Base-by-base conservation (phyloP, 768 basidiomycete species). In the Suillus alpinus region DNA sequence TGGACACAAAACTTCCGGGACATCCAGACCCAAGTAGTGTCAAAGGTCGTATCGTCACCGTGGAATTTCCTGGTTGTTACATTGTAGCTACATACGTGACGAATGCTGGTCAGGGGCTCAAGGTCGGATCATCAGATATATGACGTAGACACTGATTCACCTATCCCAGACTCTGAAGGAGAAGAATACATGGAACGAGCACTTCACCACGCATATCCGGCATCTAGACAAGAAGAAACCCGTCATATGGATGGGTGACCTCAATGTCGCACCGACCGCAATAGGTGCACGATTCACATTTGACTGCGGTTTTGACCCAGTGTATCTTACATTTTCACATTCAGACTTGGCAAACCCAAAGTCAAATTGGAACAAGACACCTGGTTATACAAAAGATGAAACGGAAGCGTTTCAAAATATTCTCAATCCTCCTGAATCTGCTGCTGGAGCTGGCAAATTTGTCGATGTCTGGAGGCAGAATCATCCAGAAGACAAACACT, bases 171-270 rank as follows among this genome's bases (percentile, higher is more conserved):
- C 87, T 0, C 74, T 95, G 56, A 83, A 86, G 34, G 82, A 78
- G 52, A 94, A 95, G 72, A 88, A 90, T 51, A 75, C 79, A 57
- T 95, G 94, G 94, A 89, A 92, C 61, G 68, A 68, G 4, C 87
- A 93, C 68, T 94, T 95, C 69, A 85, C 88, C 57, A 64, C 76
- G 2, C 88, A 94, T 68, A 80, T 95, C 23, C 85, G 85, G 4
- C 79, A 84, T 26, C 76, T 95, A 3, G 91, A 94, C 73, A 81
- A 78, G 63, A 84, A 81, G 67, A 95, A 95, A 67, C 87, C 92
- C 3, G 88, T 95, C 10, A 88, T 95, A 59, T 95, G 94, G 94
- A 80, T 82, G 12, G 94, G 94, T 7, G 94, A 95, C 73, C 68
- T 95, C 59, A 95, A 95, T 62, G 91, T 93, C 46, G 91, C 93